Evolutionary conservation across 2,329 filamentous ascomycete species (phyloP).

Genomic region (Neonectria neomacrospora): DNA sequence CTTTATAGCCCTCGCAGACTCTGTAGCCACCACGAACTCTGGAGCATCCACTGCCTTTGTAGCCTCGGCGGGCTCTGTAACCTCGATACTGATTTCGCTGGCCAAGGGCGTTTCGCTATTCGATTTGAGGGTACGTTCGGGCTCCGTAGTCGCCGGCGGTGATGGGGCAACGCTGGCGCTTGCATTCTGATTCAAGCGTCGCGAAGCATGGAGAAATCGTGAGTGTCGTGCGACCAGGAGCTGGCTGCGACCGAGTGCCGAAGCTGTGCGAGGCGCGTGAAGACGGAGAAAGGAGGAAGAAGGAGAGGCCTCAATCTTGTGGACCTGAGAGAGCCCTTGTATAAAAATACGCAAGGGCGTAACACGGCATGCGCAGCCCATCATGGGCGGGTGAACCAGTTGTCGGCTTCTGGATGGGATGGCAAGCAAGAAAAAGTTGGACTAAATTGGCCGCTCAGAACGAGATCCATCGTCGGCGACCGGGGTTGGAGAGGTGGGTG

Average conservation of each 20-base stretch:
- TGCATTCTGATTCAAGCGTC: slow-evolving; percentile 31
- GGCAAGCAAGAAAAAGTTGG: slow-evolving; percentile 39
- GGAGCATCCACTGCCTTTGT: not conserved
- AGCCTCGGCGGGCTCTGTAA: not conserved
- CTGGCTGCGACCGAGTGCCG: slow-evolving; percentile 27
- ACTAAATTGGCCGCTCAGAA: slow-evolving; percentile 30
- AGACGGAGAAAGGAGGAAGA: slow-evolving; percentile 31
- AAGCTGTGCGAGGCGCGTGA: slow-evolving; percentile 19
- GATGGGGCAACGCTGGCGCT: slow-evolving; percentile 6
- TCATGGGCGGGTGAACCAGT: slow-evolving; percentile 41
- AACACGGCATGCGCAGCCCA: slow-evolving; percentile 62
- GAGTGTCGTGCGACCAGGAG: slow-evolving; percentile 35
- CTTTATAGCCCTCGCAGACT: not conserved
- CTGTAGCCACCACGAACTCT: no score
- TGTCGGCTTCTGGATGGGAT: slow-evolving; percentile 5
- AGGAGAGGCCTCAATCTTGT: slow-evolving; percentile 44
- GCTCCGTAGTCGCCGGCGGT: not conserved
- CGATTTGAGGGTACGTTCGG: not conserved
- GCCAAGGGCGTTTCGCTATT: slow-evolving; percentile 5
- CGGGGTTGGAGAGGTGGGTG: slow-evolving; percentile 39
- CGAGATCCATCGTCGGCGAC: slow-evolving; percentile 35
- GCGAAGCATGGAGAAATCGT: slow-evolving; percentile 41
- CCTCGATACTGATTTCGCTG: not conserved
- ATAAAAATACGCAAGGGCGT: slow-evolving; percentile 60
- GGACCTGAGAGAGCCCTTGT: slow-evolving; percentile 56